These are phyloP conservation scores for Cytospora chrysosperma DNA, from an alignment of 2,329 filamentous ascomycete genomes.

Conservation along the genomic window DNA sequence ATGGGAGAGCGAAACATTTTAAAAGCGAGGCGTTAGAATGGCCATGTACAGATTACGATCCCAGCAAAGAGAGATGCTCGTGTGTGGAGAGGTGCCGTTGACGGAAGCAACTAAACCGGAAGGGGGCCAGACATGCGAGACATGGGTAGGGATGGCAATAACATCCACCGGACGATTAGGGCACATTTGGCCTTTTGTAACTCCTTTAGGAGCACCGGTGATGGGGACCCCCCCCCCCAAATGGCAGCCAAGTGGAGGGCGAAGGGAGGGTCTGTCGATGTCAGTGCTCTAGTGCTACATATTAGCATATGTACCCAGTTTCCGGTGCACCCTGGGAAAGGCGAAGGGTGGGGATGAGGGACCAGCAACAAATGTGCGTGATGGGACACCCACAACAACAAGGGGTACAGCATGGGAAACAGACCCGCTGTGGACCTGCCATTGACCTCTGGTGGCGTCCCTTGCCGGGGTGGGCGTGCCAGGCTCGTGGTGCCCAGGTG, in stretches of 20 bases:
- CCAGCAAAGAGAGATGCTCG: conserved; percentile 29
- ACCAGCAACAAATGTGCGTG: neutral
- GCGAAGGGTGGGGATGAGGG: neutral
- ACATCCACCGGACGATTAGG: conserved; percentile 5
- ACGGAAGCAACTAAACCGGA: conserved; percentile 40
- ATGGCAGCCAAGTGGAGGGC: conserved; percentile 1
- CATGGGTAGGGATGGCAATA: conserved; percentile 37
- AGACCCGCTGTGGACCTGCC: conserved; percentile 22
- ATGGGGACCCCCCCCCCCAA: conserved; percentile 2
- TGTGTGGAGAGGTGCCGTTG: conserved; percentile 37
- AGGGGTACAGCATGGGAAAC: conserved; percentile 17
- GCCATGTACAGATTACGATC: conserved; percentile 30
- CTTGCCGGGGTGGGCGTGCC: conserved; percentile 17
- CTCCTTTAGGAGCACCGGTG: neutral
- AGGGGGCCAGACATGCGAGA: conserved; percentile 39
- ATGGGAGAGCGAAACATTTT: conserved; percentile 34
- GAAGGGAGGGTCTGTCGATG: conserved; percentile 9
- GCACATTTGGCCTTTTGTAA: conserved; percentile 1
- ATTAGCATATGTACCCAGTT: conserved; percentile 14
- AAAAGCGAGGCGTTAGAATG: conserved; percentile 20
- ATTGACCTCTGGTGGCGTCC: conserved; percentile 22
- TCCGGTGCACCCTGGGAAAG: conserved; percentile 7
- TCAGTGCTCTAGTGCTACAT: conserved; percentile 17
- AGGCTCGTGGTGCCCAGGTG: conserved; percentile 22
- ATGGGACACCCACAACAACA: conserved; percentile 11